Evolutionary conservation across 306 rosid species (phyloP), one percentile per base, ranked within the genome.

Genomic region (Vigna angularis): DNA sequence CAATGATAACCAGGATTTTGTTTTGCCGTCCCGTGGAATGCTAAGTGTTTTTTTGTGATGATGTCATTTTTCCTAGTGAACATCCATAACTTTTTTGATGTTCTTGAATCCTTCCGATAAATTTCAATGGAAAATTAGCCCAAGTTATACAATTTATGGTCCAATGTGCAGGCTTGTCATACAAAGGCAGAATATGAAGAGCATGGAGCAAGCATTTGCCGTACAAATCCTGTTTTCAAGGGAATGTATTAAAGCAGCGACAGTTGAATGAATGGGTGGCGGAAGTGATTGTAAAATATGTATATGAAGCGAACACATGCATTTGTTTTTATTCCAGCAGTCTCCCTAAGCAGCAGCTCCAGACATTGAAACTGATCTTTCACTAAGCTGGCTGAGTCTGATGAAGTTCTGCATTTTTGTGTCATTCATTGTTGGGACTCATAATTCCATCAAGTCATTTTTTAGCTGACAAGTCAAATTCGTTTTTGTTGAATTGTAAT

Each of bases 141-240:
- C 47, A 56, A 38, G 28, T 13, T 74, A 22, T 77, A 16, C 30
- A 80, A 78, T 56, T 63, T 75, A 52, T 70, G 85, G n/a, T 24
- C 74, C 45, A 67, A 9, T 64, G 67, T 83, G 68, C 94, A 96
- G 99, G 98, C 99, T 34, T 96, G 99, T 81, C 99, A 96, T 83
- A 96, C 99, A 64, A 96, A 96, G 87, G 99, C 90, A 48, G 98
- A 96, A 83, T 96, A 96, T 24, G 99, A 96, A 66, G 99, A 96
- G 82, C 75, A 91, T 32, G 99, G 99, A 69, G 99, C 98, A 24
- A 90, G 99, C 88, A 96, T 96, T 77, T 96, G 99, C 80, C 90
- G 99, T 49, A 90, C 98, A 55, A 96, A 96, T 86, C 99, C 99
- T 42, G 96, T 96, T 84, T 96, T 96, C 93, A 96, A 93, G 90